Conservation (phyloP, 1,284 basidiomycete species). For the Cryptococcus neoformans region DNA sequence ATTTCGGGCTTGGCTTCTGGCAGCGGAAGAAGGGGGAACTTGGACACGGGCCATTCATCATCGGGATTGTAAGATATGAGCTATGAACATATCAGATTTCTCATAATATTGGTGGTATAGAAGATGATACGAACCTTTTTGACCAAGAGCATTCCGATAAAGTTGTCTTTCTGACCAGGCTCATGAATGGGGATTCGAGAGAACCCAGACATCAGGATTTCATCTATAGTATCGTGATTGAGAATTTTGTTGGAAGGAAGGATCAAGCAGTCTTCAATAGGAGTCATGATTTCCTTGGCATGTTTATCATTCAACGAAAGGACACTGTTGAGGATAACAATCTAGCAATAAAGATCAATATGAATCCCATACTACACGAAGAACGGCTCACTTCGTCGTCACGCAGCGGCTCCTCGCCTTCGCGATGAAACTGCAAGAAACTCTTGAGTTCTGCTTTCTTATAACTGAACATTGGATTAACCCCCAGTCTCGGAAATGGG, state of each 20-base stretch:
- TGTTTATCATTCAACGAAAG: slow-evolving; percentile 80
- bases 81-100: slow-evolving; percentile 49
- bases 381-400: slow-evolving; percentile 62
- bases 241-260: slow-evolving; percentile 67
- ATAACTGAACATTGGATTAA: slow-evolving; percentile 59
- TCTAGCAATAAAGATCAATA: slow-evolving; percentile 51
- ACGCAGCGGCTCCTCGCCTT: slow-evolving; percentile 78
- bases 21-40: slow-evolving; percentile 73
- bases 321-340: slow-evolving; percentile 82
- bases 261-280: slow-evolving; percentile 58
- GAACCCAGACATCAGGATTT: slow-evolving; percentile 75
- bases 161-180: slow-evolving; percentile 67
- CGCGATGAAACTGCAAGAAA: slow-evolving; percentile 84
- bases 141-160: slow-evolving; percentile 81
- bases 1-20: slow-evolving; percentile 83
- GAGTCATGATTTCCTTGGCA: slow-evolving; percentile 82
- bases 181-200: slow-evolving; percentile 91
- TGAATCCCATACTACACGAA: neutral
- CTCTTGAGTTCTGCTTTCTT: slow-evolving; percentile 90
- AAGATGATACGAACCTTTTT: slow-evolving; percentile 61
- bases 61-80: slow-evolving; percentile 88
- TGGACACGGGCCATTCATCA: slow-evolving; percentile 68
- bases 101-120: neutral
- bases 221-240: slow-evolving; percentile 73
- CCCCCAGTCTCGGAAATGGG: neutral